Evolutionary conservation across 1,139 yeast species (phyloP).

Genomic region (Kodamaea arcana): DNA sequence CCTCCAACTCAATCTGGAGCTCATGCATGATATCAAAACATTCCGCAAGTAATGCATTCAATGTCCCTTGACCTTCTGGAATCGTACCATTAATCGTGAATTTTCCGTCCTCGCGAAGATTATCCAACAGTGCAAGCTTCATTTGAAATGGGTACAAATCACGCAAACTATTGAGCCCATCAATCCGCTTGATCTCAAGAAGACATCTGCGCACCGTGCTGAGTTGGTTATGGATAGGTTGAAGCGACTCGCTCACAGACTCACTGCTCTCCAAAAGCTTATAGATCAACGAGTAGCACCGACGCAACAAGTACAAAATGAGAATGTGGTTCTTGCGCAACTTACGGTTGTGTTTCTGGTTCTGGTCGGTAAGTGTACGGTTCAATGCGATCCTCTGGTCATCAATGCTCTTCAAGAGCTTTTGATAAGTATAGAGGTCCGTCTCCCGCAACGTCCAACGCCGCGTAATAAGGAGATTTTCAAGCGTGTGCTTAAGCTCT

Average conservation of each 20-base stretch:
- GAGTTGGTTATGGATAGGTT: slow-evolving; percentile 88
- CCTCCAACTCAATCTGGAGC: slow-evolving; percentile 82
- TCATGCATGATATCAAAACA: slow-evolving; percentile 93
- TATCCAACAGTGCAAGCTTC: slow-evolving; percentile 86
- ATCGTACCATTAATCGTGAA: slow-evolving; percentile 81
- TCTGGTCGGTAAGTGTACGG: slow-evolving; percentile 15
- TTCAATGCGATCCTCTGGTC: slow-evolving; percentile 53
- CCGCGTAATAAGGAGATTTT: slow-evolving; percentile 80
- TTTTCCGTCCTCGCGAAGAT: slow-evolving; percentile 83
- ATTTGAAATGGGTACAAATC: slow-evolving; percentile 94
- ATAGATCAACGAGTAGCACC: slow-evolving; percentile 87
- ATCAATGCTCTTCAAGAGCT: slow-evolving; percentile 67
- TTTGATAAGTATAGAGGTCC: slow-evolving; percentile 80
- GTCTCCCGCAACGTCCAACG: slow-evolving; percentile 97
- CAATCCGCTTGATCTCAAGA: slow-evolving; percentile 84
- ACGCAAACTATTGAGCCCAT: slow-evolving; percentile 80
- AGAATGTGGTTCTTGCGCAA: slow-evolving; percentile 53
- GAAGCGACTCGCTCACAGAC: slow-evolving; percentile 90
- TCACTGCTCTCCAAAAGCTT: slow-evolving; percentile 86
- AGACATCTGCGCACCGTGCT: slow-evolving; percentile 87
- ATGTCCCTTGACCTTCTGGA: slow-evolving; percentile 96
- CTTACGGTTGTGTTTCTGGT: slow-evolving; percentile 16
- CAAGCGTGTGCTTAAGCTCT: slow-evolving; percentile 67
- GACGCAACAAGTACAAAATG: slow-evolving; percentile 71
- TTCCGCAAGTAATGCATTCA: slow-evolving; percentile 85